Percentiles rank a stretch among this genome's conserved stretches.
These are phyloP conservation scores for Linum tenue DNA, from an alignment of 345 rosid species.

Conservation along the genomic window DNA sequence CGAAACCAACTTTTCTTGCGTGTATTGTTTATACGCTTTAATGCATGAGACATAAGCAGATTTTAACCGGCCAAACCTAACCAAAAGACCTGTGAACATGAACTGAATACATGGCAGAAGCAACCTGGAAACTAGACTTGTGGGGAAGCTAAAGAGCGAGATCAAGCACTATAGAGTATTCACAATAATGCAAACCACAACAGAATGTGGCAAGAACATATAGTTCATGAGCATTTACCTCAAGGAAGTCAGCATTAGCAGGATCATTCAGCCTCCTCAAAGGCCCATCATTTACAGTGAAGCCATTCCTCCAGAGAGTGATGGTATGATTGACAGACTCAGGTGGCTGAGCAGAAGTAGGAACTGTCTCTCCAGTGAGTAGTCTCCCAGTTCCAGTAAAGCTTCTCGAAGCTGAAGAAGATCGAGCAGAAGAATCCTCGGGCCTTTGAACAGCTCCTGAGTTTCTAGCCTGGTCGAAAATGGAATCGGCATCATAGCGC, in stretches of 20 bases:
- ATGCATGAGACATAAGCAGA: no score
- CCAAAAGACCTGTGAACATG: no score
- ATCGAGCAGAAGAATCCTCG: constrained; percentile 22
- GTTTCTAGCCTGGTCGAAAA: constrained; percentile 58
- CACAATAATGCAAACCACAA: not conserved
- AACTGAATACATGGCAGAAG: no score
- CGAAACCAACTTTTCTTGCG: no score
- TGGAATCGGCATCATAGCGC: constrained; percentile 46
- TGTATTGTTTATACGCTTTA: no score
- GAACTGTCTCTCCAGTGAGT: constrained; percentile 63
- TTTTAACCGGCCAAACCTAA: no score
- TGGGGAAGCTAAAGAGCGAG: not conserved
- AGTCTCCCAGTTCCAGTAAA: constrained; percentile 68
- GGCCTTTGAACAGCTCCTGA: constrained; percentile 60
- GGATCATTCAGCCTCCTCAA: constrained; percentile 72
- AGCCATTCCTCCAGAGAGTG: constrained; percentile 87
- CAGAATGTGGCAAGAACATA: not conserved
- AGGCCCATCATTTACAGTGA: constrained; percentile 85
- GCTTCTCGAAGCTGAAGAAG: constrained; percentile 55
- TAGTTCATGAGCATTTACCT: constrained; percentile 33
- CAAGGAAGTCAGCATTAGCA: constrained; percentile 62
- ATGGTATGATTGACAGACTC: constrained; percentile 52
- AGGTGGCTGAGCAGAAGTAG: constrained; percentile 48
- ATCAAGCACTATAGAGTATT: not conserved
- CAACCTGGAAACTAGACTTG: no score